Evolutionary conservation across 2,329 filamentous ascomycete genomes (phyloP).

Genomic region (Cadophora luteo-olivacea): DNA sequence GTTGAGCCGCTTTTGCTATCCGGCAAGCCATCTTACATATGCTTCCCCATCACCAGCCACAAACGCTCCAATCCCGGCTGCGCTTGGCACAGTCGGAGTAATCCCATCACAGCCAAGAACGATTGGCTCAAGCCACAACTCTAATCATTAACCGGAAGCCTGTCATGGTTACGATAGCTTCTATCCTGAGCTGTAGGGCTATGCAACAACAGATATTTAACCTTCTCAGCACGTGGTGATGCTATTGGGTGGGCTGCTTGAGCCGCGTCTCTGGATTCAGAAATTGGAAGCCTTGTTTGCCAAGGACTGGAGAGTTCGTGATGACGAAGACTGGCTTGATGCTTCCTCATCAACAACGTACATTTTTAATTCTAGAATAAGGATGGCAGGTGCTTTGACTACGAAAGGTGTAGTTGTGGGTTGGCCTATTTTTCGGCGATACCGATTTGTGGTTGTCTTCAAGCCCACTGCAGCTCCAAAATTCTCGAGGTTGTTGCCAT

Average conservation of each 20-base stretch:
- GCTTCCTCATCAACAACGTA: neutral
- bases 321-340: neutral
- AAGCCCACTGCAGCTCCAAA: too few species aligned
- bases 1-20: too few species aligned
- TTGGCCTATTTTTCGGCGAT: too few species aligned
- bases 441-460: too few species aligned
- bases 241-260: neutral
- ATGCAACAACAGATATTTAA: neutral
- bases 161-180: neutral
- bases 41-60: neutral
- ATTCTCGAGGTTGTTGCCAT: too few species aligned
- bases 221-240: neutral
- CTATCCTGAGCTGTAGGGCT: neutral
- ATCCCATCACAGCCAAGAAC: neutral
- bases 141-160: neutral
- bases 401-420: too few species aligned
- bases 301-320: neutral
- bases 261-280: neutral
- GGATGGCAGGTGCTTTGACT: too few species aligned
- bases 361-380: neutral
- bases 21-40: neutral
- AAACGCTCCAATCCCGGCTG: neutral
- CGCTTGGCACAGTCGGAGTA: neutral
- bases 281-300: neutral
- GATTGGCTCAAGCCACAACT: neutral